Evolutionary conservation across 1,284 basidiomycete species (phyloP), one percentile per base, ranked within the genome.

Genomic region (Rhizoctonia solani): DNA sequence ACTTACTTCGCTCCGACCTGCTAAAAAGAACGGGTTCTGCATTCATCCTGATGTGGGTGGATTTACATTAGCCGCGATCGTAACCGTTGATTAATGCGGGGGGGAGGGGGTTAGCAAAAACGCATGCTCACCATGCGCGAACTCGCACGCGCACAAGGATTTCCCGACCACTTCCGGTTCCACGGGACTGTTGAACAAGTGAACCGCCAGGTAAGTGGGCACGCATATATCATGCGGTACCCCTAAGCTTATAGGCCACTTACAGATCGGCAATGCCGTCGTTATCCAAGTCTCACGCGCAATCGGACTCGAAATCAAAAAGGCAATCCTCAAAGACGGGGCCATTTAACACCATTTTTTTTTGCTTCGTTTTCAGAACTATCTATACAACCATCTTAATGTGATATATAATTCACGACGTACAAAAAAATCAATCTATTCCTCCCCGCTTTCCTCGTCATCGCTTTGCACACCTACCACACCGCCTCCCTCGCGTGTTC

Each of bases 81-180:
- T 16, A 19, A 1, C 16, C n/a, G 39, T 27, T n/a, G n/a, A n/a
- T n/a, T n/a, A n/a, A n/a, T n/a, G n/a, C n/a, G n/a, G n/a, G n/a
- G n/a, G n/a, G n/a, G n/a, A n/a, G n/a, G n/a, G n/a, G n/a, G n/a
- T n/a, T n/a, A 66, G 61, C 61, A 66, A 66, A 66, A 66, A 29
- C 50, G 61, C 6, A 66, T 66, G 61, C 47, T 66, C 5, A 54
- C 61, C 3, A 66, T 66, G 50, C 61, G 61, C 14, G 61, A 66
- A 29, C 49, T 66, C 41, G 61, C 61, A 21, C 61, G 61, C n/a
- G 61, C 61, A 23, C 61, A 66, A 34, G 61, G 61, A 19, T 66
- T 66, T 30, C 61, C 61, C 14, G 61, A 66, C 25, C 32, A 37
- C 11, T 66, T 66, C 29, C 37, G 30, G 6, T 66, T 66, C 30